Conservation (phyloP, 495 filamentous ascomycete genomes). For the Lasiosphaeria hispida region DNA sequence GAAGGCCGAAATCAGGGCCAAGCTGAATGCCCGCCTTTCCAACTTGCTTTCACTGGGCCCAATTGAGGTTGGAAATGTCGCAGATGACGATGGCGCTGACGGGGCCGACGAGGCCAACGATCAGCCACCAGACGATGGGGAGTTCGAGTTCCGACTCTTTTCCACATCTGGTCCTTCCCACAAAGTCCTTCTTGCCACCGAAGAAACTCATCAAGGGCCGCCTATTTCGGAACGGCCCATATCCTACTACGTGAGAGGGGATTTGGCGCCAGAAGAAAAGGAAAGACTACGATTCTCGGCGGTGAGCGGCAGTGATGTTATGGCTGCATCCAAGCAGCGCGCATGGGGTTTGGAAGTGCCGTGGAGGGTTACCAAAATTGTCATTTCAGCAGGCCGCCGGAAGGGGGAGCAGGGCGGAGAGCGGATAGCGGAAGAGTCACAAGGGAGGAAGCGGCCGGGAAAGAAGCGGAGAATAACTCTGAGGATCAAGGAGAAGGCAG, state of each 20-base stretch:
- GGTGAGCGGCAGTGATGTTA: conserved; percentile 45
- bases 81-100: background rate
- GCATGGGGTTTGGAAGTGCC: conserved; percentile 54
- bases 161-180: conserved; percentile 37
- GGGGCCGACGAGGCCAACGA: conserved; percentile 11
- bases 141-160: conserved; percentile 54
- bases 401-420: background rate
- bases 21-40: conserved; percentile 44
- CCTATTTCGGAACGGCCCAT: conserved; percentile 38
- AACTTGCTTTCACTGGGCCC: conserved; percentile 35
- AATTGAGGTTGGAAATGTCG: conserved; percentile 9
- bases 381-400: conserved; percentile 8
- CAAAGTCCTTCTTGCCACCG: conserved; percentile 34
- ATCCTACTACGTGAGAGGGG: conserved; percentile 45
- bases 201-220: conserved; percentile 34
- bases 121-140: conserved; percentile 26
- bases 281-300: conserved; percentile 38
- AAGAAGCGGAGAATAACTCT: conserved; percentile 54
- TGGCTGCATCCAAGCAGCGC: conserved; percentile 37
- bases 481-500: conserved; percentile 34
- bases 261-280: conserved; percentile 30
- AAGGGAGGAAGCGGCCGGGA: conserved; percentile 42
- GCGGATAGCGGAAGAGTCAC: conserved; percentile 5
- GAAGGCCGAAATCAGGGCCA: conserved; percentile 33
- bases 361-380: conserved; percentile 51